Evolutionary conservation across 805 yeast species (phyloP).

Genomic region (Yarrowia porcina): DNA sequence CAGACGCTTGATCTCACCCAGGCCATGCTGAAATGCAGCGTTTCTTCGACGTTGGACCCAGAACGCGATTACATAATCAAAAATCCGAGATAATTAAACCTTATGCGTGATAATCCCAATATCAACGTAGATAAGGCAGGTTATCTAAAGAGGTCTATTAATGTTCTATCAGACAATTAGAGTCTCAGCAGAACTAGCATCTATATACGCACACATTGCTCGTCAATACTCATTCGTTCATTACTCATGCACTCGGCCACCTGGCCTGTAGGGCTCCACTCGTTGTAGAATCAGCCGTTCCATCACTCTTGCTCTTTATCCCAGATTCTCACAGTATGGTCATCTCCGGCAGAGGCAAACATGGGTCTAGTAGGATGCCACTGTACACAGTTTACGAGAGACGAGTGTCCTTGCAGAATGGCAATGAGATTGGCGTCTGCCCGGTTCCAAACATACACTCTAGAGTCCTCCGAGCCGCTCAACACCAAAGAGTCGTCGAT

Average conservation of each 20-base stretch:
- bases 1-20: no score
- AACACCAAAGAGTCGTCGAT: constrained; percentile 63
- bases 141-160: no score
- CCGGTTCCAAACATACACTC: constrained; percentile 74
- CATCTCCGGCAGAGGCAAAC: constrained; percentile 88
- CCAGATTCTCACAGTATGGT: constrained; percentile 57
- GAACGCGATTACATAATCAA: no score
- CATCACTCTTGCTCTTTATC: background rate
- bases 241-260: constrained; percentile 8
- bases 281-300: no score
- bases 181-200: no score
- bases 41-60: background rate
- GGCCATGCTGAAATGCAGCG: no score
- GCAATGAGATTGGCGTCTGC: constrained; percentile 64
- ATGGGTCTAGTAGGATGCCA: constrained; percentile 56
- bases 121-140: background rate
- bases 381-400: constrained; percentile 71
- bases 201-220: background rate
- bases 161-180: no score
- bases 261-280: background rate
- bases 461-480: constrained; percentile 84
- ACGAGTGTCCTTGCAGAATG: constrained; percentile 59
- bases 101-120: background rate
- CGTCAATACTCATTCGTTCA: background rate
- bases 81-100: background rate